A percentile compares a stretch with the other conserved stretches of the same genome.
Evolutionary conservation across 192 early-diverging fungal species (phyloP).

Genomic region (Linnemannia zychae): DNA sequence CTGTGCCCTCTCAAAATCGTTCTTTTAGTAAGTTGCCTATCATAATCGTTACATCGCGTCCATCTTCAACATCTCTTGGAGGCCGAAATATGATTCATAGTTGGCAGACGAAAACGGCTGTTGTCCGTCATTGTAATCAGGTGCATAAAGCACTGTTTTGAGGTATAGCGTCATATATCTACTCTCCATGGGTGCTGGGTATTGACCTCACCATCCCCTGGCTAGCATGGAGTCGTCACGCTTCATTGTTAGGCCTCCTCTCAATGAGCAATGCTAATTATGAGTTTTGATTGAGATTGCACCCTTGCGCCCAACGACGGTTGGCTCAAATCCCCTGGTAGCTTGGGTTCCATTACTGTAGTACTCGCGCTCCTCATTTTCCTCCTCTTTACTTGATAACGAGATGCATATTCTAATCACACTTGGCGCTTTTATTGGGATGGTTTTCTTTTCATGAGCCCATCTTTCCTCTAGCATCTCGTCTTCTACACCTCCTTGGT

Average conservation of each 20-base stretch:
- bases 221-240: conserved; percentile 28
- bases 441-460: too few species aligned
- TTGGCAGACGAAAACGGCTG: conserved; percentile 26
- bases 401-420: not conserved
- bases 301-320: conserved; percentile 37
- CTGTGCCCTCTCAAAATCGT: too few species aligned
- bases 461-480: too few species aligned
- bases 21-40: too few species aligned
- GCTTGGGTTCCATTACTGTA: conserved; percentile 30
- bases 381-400: not conserved
- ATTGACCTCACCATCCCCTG: conserved; percentile 26
- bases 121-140: conserved; percentile 17
- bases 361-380: not conserved
- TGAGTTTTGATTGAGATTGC: too few species aligned
- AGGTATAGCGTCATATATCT: conserved; percentile 21
- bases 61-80: too few species aligned
- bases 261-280: conserved; percentile 29
- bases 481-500: too few species aligned
- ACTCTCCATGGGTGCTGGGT: conserved; percentile 35
- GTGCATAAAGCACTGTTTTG: conserved; percentile 9
- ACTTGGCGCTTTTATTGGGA: too few species aligned
- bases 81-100: not conserved
- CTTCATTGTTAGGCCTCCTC: conserved; percentile 30
- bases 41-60: too few species aligned
- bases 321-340: conserved; percentile 50